Base-by-base conservation (phyloP, 2,329 filamentous ascomycete species). In the Acrocalymma vagum region DNA sequence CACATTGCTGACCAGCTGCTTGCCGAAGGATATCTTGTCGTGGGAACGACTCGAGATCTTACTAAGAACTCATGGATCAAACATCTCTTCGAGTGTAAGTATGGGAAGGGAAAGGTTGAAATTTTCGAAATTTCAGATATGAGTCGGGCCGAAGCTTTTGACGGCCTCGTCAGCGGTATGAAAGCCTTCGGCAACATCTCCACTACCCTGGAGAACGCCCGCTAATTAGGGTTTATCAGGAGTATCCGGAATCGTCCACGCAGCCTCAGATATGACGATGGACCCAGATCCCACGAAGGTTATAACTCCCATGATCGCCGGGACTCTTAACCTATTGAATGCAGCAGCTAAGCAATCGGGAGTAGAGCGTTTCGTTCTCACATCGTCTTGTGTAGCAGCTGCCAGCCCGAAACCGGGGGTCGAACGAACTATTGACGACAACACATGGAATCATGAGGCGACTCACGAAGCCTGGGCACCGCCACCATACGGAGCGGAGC, bases 181-280 rank as follows among this genome's bases (percentile, higher is more conserved):
- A n/a, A n/a, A n/a, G n/a, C n/a, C n/a, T n/a, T n/a, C n/a, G n/a
- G n/a, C n/a, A n/a, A n/a, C n/a, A n/a, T n/a, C n/a, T 30, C 11
- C 15, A 13, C 23, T 22, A 35, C 34, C 34, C 25, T 40, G 24
- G 10, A 40, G 14, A 21, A 6, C 22, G 15, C 9, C 21, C n/a
- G n/a, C n/a, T 10, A 16, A 30, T 31, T 9, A 41, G n/a, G 9
- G 14, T 23, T 21, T 15, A 35, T 2, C 15, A 70, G 70, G 70
- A n/a, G 65, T 68, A 14, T 58, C 64, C 3, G 73, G 70, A 5
- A 60, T 78, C 20, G 62, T 69, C 11, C 76, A 78, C 42, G 62
- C 74, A 9, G 77, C 77, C 5, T 68, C 69, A 70, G 74, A 40
- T 58, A 54, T n/a, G 49, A 64, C 28, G 33, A 64, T 79, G 26